Base-by-base conservation (phyloP, 768 basidiomycete genomes). In the Naganishia vaughanmartiniae region DNA sequence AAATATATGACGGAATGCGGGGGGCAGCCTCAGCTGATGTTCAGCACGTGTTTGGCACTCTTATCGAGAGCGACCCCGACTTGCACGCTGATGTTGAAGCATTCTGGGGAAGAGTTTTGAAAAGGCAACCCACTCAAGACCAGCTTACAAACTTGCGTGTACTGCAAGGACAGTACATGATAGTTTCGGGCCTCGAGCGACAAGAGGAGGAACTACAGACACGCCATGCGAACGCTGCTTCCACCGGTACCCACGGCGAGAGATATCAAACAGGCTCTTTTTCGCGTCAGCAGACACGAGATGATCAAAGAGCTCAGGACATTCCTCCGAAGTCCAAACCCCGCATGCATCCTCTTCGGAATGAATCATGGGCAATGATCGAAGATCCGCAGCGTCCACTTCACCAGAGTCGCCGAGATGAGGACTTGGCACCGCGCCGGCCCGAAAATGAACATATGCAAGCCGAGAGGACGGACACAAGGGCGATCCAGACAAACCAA, bases 131-230 rank as follows among this genome's bases (percentile, higher is more conserved):
- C 9, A n/a, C 65, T 39, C 28, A 51, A 54, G 48, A 31, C 6
- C 48, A 66, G 34, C 31, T 66, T 10, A 31, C 46, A 34, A 51
- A 42, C 30, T 33, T 66, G 21, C 46, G 46, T 19, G 53, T 36
- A 4, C 48, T 66, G 6, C 65, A 66, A 48, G 65, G 65, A 4
- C 65, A 66, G 28, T 28, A 66, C 19, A 66, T 66, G 65, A 48
- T 66, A 19, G n/a, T 66, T 9, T 34, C 30, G 19, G 65, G 48
- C 2, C 65, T 53, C 14, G 65, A 66, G 31, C 33, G 33, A 51
- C 46, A 57, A 57, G 55, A 66, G 48, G 21, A 12, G 34, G 65
- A 51, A 54, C 33, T 66, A n/a, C 28, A 46, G 31, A 19, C 28
- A n/a, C 28, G 26, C 15, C 1, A 42, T 31, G 4, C 34, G 58